Evolutionary conservation across 2,329 filamentous ascomycete genomes (phyloP).

Genomic region (Scedosporium aurantiacum): DNA sequence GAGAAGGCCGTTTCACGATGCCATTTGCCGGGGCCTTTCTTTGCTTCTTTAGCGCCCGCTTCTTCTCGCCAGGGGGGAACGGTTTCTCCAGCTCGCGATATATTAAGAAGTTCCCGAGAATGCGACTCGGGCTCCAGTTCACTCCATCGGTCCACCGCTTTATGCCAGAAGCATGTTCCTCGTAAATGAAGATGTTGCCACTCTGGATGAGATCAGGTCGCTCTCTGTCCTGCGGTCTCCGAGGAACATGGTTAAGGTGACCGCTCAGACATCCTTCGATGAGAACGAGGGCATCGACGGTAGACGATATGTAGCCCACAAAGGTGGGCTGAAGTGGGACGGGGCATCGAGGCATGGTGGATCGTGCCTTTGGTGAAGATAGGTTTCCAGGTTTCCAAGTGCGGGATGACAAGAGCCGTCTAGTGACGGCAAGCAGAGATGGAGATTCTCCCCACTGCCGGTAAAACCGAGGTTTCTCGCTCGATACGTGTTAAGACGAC

Average conservation of each 20-base stretch:
- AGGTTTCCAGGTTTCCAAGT: no score
- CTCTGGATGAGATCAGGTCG: conserved; percentile 66
- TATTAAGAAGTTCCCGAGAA: conserved; percentile 73
- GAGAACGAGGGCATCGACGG: conserved; percentile 65
- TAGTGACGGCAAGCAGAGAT: no score
- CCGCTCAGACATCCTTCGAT: conserved; percentile 71
- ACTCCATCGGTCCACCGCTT: conserved; percentile 91
- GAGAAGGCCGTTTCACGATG: conserved; percentile 3
- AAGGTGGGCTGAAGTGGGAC: conserved; percentile 50
- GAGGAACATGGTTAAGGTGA: conserved; percentile 61
- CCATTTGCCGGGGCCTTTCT: conserved; percentile 22
- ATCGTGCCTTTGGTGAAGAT: neutral
- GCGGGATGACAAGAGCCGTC: no score
- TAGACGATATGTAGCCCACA: conserved; percentile 55
- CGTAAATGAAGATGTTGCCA: conserved; percentile 83
- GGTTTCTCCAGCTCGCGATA: conserved; percentile 73
- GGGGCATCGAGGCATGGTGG: neutral
- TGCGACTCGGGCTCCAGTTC: conserved; percentile 81
- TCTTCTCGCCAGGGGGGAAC: conserved; percentile 75
- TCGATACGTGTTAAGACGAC: no score
- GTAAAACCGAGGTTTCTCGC: no score
- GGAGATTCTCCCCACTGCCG: no score
- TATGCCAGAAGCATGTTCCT: conserved; percentile 81
- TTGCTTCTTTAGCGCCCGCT: conserved; percentile 64
- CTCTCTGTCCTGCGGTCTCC: conserved; percentile 79